phyloP scores from a whole-genome alignment of 805 yeast genomes.

The Monosporozyma siamensis region DNA sequence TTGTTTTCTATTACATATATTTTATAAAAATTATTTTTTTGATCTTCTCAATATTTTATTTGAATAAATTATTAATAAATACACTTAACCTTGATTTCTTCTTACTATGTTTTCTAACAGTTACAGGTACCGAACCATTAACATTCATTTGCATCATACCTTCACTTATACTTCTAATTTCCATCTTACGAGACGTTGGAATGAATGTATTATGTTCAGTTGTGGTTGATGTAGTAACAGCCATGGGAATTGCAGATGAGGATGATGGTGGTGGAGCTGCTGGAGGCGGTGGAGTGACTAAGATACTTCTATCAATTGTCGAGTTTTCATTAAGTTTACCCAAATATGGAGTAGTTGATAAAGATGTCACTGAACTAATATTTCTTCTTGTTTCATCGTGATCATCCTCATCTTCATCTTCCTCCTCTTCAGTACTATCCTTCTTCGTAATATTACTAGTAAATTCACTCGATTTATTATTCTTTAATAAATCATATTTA shows the following conservation, averaged over 20 bases:
- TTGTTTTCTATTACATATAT: background rate
- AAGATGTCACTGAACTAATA: background rate
- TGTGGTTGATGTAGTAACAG: background rate
- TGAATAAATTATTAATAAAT: constrained; percentile 13
- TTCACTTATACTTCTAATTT: constrained; percentile 21
- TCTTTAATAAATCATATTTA: background rate
- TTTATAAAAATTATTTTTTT: background rate
- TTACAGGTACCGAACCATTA: background rate
- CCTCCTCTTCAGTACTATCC: background rate
- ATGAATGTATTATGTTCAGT: too few species aligned
- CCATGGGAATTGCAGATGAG: background rate
- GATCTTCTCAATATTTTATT: too few species aligned
- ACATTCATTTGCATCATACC: constrained; percentile 12
- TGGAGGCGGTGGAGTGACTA: background rate
- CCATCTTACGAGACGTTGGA: constrained; percentile 1
- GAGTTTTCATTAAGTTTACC: background rate
- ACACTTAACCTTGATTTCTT: constrained; percentile 17
- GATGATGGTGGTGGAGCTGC: background rate
- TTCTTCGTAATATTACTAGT: background rate
- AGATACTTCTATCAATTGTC: background rate
- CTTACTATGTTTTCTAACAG: constrained; percentile 9
- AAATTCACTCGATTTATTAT: background rate
- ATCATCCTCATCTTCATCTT: too few species aligned
- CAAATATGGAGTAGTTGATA: background rate
- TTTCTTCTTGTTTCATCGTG: background rate